Percentiles rank a stretch among this genome's conserved stretches.
Evolutionary conservation across 257 asterid genomes (phyloP).

Genomic region (Verbena officinalis): DNA sequence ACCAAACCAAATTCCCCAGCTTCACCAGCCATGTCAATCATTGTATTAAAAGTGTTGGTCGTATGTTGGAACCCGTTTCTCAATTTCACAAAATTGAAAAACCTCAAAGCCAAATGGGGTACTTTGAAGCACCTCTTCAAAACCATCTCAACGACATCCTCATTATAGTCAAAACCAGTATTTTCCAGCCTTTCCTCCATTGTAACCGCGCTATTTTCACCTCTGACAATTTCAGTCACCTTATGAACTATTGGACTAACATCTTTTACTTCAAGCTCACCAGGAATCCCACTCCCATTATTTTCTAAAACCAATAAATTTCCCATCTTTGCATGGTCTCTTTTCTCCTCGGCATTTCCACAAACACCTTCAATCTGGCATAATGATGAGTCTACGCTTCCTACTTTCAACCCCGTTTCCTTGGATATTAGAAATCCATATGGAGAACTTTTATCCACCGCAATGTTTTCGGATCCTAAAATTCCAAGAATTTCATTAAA

Average conservation of each 20-base stretch:
- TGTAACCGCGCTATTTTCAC: slow-evolving; percentile 34
- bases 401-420: slow-evolving; percentile 25
- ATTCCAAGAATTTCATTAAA: slow-evolving; percentile 73
- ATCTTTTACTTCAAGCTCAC: slow-evolving; percentile 41
- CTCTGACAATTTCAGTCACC: slow-evolving; percentile 69
- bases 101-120: slow-evolving; percentile 73
- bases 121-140: slow-evolving; percentile 85
- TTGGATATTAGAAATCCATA: slow-evolving; percentile 27
- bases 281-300: slow-evolving; percentile 13
- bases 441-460: slow-evolving; percentile 28
- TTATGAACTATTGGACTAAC: slow-evolving; percentile 63
- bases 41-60: slow-evolving; percentile 50
- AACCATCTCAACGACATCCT: slow-evolving; percentile 70
- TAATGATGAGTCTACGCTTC: slow-evolving; percentile 11
- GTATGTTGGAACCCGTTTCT: slow-evolving; percentile 56
- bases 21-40: slow-evolving; percentile 69
- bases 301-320: slow-evolving; percentile 14
- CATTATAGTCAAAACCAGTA: slow-evolving; percentile 42
- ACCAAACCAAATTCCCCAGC: slow-evolving; percentile 54
- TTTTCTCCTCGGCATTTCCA: slow-evolving; percentile 54
- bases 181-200: slow-evolving; percentile 72
- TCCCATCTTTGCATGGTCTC: slow-evolving; percentile 13
- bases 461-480: slow-evolving; percentile 48
- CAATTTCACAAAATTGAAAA: slow-evolving; percentile 71
- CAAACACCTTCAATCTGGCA: slow-evolving; percentile 50